These are phyloP conservation scores for Naegleria lovaniensis DNA, from an alignment of 208 protist genomes.

Conservation along the genomic window DNA sequence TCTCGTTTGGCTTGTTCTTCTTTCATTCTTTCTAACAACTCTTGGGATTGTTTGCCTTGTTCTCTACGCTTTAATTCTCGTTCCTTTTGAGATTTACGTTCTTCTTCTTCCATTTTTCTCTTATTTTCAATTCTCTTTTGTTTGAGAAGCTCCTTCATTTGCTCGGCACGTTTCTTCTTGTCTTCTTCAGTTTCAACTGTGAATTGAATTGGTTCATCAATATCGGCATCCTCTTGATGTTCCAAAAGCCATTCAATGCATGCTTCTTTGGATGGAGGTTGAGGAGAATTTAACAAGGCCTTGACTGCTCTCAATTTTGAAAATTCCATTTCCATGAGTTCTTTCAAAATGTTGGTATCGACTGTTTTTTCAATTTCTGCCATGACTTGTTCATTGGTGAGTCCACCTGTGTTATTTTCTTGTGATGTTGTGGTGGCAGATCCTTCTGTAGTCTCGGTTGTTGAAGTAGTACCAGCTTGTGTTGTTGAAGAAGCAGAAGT, in stretches of 20 bases:
- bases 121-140: constrained; percentile 1
- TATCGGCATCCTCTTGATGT: constrained; percentile 16
- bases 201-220: constrained; percentile 23
- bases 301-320: constrained; percentile 14
- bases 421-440: not conserved
- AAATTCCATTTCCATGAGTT: constrained; percentile 22
- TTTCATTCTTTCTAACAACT: not conserved
- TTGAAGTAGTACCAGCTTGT: not conserved
- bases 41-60: not conserved
- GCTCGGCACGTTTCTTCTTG: not conserved
- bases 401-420: not conserved
- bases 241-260: constrained; percentile 17
- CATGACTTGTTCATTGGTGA: not conserved
- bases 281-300: not conserved
- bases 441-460: not conserved
- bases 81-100: not conserved
- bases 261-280: not conserved
- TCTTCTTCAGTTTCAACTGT: constrained; percentile 23
- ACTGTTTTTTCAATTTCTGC: not conserved
- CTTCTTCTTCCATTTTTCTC: not conserved
- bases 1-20: constrained; percentile 23
- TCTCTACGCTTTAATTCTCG: not conserved
- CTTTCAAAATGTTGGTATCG: not conserved
- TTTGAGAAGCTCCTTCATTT: constrained; percentile 2
- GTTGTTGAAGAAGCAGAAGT: not conserved